phyloP scores from a whole-genome alignment of 805 yeast genomes.

The Candida piceae region DNA sequence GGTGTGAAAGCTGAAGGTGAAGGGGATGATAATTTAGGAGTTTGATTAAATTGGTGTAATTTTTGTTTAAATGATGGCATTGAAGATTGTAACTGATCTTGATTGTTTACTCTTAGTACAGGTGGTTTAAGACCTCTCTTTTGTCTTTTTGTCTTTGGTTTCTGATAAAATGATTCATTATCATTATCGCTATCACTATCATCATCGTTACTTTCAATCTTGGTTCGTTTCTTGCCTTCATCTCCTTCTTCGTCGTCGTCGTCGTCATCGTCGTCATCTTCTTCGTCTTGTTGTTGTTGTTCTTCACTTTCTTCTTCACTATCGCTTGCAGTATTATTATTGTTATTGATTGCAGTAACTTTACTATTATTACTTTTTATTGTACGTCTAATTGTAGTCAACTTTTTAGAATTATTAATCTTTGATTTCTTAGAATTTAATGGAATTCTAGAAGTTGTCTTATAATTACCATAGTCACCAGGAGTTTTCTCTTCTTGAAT shows the following conservation, averaged over 20 bases:
- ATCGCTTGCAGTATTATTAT: conserved; percentile 4
- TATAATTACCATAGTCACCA: conserved; percentile 59
- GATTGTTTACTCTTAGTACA: too few species aligned
- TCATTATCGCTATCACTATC: not conserved
- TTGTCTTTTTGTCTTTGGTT: too few species aligned
- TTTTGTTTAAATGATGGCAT: conserved; percentile 3
- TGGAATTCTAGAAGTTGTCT: conserved; percentile 26
- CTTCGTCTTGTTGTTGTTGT: conserved; percentile 1
- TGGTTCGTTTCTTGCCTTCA: not conserved
- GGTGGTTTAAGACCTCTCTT: too few species aligned
- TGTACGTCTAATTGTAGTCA: too few species aligned
- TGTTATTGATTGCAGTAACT: conserved; percentile 2
- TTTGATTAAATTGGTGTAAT: conserved; percentile 1
- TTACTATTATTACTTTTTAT: too few species aligned
- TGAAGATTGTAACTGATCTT: not conserved
- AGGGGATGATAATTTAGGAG: conserved; percentile 2
- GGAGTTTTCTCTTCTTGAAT: conserved; percentile 62
- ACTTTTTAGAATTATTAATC: not conserved
- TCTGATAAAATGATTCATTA: not conserved
- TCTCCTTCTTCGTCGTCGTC: conserved; percentile 8
- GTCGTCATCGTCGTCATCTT: conserved; percentile 5
- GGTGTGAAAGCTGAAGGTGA: not conserved
- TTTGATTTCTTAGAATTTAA: conserved; percentile 18
- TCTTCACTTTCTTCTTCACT: conserved; percentile 12
- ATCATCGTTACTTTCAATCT: not conserved